Evolutionary conservation across 495 filamentous ascomycete species (phyloP).

Genomic region (Daldinia vernicosa): DNA sequence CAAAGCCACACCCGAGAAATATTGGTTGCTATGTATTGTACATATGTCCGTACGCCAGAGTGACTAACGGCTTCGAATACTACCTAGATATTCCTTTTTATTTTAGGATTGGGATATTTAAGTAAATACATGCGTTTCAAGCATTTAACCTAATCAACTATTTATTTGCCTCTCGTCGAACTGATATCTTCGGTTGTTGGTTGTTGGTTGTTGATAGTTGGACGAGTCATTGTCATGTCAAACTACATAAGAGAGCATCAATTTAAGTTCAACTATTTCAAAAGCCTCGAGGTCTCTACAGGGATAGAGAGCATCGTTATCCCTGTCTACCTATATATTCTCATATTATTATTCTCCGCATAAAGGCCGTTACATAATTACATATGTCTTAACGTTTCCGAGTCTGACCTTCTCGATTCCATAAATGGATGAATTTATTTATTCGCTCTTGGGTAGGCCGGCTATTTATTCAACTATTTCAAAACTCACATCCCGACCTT

Average conservation of each 20-base stretch:
- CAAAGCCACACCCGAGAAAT: neutral
- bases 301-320: slow-evolving; percentile 8
- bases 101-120: neutral
- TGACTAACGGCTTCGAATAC: neutral
- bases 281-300: neutral
- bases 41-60: neutral
- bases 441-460: neutral
- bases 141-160: neutral
- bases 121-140: too few relatives aligned
- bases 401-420: neutral
- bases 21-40: neutral
- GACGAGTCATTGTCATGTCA: slow-evolving; percentile 19
- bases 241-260: slow-evolving; percentile 5
- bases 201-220: neutral
- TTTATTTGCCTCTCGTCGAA: neutral
- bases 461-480: neutral
- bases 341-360: neutral
- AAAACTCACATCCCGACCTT: neutral
- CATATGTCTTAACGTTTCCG: neutral
- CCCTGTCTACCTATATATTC: neutral
- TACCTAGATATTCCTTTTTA: neutral
- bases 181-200: neutral
- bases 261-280: slow-evolving; percentile 10
- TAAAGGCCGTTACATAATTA: neutral
- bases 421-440: neutral